phyloP scores from a whole-genome alignment of 306 rosid genomes.

The Rosa persica region DNA sequence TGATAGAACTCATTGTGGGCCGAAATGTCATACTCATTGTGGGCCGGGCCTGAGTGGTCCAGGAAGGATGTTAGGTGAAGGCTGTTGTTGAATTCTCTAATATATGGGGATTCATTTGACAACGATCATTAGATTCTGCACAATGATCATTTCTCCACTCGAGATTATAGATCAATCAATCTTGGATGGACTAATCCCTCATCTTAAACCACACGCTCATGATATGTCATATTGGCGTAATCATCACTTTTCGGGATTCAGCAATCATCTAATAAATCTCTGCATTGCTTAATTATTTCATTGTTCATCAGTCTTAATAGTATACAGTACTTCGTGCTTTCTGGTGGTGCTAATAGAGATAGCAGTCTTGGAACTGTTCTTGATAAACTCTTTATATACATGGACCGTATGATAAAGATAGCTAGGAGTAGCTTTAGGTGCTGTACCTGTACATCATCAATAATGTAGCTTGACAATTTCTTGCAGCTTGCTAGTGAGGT shows the following conservation, averaged over 20 bases:
- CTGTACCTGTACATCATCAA: background rate
- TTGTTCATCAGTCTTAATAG: background rate
- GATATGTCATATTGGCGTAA: conserved; percentile 37
- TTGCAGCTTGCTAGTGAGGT: background rate
- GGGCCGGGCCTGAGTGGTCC: background rate
- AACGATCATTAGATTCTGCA: conserved; percentile 37
- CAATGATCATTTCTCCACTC: background rate
- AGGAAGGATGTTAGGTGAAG: background rate
- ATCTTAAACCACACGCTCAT: conserved; percentile 19
- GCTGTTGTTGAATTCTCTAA: background rate
- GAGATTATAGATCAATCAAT: background rate
- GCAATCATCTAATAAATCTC: conserved; percentile 38
- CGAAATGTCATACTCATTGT: background rate
- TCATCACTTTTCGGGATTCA: conserved; percentile 44
- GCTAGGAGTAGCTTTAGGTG: background rate
- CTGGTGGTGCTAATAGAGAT: background rate
- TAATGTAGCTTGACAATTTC: background rate
- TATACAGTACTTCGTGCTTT: background rate
- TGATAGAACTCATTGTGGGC: background rate
- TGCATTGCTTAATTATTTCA: background rate
- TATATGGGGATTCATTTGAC: conserved; percentile 26
- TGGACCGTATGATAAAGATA: background rate
- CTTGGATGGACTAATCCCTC: conserved; percentile 14
- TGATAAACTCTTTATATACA: background rate
- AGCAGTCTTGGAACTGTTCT: background rate